phyloP scores from a whole-genome alignment of 2,329 filamentous ascomycete genomes.

The Fusarium hostae region DNA sequence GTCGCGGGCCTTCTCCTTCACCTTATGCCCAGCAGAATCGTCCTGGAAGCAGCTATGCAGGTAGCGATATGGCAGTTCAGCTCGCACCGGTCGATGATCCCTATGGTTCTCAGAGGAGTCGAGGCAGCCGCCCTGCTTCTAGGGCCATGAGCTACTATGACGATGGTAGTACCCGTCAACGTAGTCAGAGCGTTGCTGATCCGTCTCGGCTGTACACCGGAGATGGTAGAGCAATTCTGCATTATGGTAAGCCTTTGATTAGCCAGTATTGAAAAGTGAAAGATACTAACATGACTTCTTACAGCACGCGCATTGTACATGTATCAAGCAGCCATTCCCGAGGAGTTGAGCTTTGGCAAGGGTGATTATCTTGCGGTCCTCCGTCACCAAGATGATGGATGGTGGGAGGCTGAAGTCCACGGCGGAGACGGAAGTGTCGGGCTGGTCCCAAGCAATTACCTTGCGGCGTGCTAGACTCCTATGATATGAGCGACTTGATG shows the following conservation, averaged over 20 bases:
- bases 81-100: constrained; percentile 68
- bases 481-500: constrained; percentile 18
- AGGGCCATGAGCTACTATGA: constrained; percentile 68
- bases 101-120: constrained; percentile 67
- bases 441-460: constrained; percentile 75
- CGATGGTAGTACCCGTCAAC: constrained; percentile 60
- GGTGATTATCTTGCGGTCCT: constrained; percentile 91
- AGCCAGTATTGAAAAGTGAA: background rate
- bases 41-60: constrained; percentile 62
- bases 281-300: constrained; percentile 35
- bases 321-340: constrained; percentile 93
- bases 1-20: constrained; percentile 60
- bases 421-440: constrained; percentile 69
- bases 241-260: constrained; percentile 80
- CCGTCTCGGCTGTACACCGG: constrained; percentile 82
- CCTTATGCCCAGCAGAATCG: constrained; percentile 60
- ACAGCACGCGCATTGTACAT: constrained; percentile 92
- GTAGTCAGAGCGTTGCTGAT: constrained; percentile 90
- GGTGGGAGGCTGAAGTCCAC: constrained; percentile 98
- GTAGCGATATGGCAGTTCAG: constrained; percentile 74
- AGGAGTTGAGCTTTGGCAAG: constrained; percentile 92
- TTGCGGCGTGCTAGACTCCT: constrained; percentile 61
- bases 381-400: constrained; percentile 94
- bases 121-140: constrained; percentile 61
- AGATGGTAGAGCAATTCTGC: constrained; percentile 87